Percentiles rank a stretch among this genome's conserved stretches.
These are phyloP conservation scores for Candida wancherniae DNA, from an alignment of 805 yeast genomes.

Conservation along the genomic window DNA sequence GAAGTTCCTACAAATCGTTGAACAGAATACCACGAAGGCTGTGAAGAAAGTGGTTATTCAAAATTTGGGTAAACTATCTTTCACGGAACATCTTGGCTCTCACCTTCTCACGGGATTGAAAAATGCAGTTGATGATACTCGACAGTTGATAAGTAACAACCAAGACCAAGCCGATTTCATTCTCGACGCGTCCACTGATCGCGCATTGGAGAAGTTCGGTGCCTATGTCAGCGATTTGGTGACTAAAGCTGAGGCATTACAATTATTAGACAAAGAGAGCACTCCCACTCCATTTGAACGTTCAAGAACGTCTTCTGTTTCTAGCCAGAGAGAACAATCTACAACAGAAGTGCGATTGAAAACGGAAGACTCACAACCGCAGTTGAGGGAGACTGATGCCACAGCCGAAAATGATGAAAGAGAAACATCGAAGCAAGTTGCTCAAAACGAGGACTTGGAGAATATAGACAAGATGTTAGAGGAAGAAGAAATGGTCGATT, in stretches of 20 bases:
- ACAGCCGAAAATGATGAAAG: neutral
- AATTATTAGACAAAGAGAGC: neutral
- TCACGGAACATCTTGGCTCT: constrained; percentile 26
- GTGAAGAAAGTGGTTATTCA: constrained; percentile 50
- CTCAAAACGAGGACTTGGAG: constrained; percentile 16
- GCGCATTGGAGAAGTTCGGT: constrained; percentile 29
- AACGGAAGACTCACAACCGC: constrained; percentile 1
- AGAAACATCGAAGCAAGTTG: neutral
- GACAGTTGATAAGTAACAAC: constrained; percentile 20
- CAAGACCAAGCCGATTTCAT: constrained; percentile 25
- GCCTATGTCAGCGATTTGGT: constrained; percentile 21
- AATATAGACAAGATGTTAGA: constrained; percentile 34
- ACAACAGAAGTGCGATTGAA: neutral
- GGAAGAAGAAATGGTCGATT: constrained; percentile 36
- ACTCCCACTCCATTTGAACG: neutral
- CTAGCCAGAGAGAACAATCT: neutral
- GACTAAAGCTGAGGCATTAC: constrained; percentile 20
- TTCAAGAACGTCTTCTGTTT: constrained; percentile 3
- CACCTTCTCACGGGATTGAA: constrained; percentile 28
- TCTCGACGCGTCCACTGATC: constrained; percentile 28
- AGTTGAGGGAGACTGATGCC: neutral
- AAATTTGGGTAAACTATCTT: constrained; percentile 44
- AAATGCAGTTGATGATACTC: constrained; percentile 33
- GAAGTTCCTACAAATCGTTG: constrained; percentile 50
- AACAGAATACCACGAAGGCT: constrained; percentile 46